Evolutionary conservation across 371 early-diverging fungal genomes (phyloP).

Genomic region (Encephalitozoon cuniculi): DNA sequence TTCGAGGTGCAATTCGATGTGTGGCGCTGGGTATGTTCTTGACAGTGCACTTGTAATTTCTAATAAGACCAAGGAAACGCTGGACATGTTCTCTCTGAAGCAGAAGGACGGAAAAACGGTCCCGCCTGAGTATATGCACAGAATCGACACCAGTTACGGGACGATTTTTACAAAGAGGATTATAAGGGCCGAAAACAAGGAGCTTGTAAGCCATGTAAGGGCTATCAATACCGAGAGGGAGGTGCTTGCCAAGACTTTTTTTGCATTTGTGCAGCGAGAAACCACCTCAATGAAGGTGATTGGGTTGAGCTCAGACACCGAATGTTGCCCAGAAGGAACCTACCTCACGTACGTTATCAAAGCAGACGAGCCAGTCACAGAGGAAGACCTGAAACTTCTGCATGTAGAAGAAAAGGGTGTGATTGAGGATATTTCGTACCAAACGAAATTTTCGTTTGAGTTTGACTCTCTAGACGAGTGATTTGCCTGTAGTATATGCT

Average conservation of each 20-base stretch:
- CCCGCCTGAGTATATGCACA: not conserved
- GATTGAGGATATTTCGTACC: slow-evolving; percentile 7
- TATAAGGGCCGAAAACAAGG: not conserved
- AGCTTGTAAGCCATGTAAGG: not conserved
- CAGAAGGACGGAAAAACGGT: not conserved
- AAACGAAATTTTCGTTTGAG: slow-evolving; percentile 3
- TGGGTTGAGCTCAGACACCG: slow-evolving; percentile 14
- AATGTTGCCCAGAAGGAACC: slow-evolving; percentile 22
- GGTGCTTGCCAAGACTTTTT: slow-evolving; percentile 3
- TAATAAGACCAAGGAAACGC: not conserved
- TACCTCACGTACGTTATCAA: slow-evolving; percentile 10
- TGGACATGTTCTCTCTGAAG: not conserved
- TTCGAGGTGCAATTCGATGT: slow-evolving; percentile 15
- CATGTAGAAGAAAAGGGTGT: slow-evolving; percentile 7
- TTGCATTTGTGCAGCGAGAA: not conserved
- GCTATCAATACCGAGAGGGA: not conserved
- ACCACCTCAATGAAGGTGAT: not conserved
- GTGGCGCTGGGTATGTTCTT: slow-evolving; percentile 5
- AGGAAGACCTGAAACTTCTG: not conserved
- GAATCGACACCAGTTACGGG: slow-evolving; percentile 2
- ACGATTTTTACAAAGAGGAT: slow-evolving; percentile 6
- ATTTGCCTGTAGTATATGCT: not conserved
- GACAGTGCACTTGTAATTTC: not conserved
- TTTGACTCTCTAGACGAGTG: not conserved
- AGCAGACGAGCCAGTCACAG: not conserved